Percentiles rank a stretch among this genome's conserved stretches.
Conservation (phyloP, 2,329 filamentous ascomycete species). For the Aspergillus ochraceoroseus region DNA sequence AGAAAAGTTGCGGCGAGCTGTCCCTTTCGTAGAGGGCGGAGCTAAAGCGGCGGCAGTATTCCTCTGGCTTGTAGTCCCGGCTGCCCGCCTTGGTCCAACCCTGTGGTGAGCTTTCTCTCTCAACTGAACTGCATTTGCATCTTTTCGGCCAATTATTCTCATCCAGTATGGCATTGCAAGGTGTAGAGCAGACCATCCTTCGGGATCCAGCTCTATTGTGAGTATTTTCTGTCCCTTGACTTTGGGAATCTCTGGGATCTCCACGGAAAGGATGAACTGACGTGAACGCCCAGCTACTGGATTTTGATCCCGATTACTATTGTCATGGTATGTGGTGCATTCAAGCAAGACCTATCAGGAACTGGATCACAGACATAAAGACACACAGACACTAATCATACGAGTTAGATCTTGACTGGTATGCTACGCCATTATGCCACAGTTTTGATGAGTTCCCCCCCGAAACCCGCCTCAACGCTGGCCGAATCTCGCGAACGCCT, state of each 20-base stretch:
- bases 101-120: slow-evolving; percentile 17
- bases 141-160: slow-evolving; percentile 15
- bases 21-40: slow-evolving; percentile 28
- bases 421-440: slow-evolving; percentile 94
- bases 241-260: background rate
- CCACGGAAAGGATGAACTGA: background rate
- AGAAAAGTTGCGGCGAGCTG: slow-evolving; percentile 35
- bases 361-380: too few species aligned
- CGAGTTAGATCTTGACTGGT: slow-evolving; percentile 72
- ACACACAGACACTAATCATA: background rate
- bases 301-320: slow-evolving; percentile 95
- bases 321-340: slow-evolving; percentile 69
- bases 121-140: slow-evolving; percentile 1
- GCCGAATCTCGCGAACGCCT: slow-evolving; percentile 69
- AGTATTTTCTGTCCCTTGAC: slow-evolving; percentile 35
- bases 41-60: slow-evolving; percentile 23
- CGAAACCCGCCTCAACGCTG: slow-evolving; percentile 68
- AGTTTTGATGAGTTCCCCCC: slow-evolving; percentile 77
- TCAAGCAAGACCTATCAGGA: too few species aligned
- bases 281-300: slow-evolving; percentile 79
- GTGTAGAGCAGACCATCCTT: slow-evolving; percentile 89
- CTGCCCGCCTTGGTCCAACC: slow-evolving; percentile 14
- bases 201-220: slow-evolving; percentile 98
- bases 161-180: slow-evolving; percentile 66
- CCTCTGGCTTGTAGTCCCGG: slow-evolving; percentile 2